These are phyloP conservation scores for Zea luxurians DNA, from an alignment of 176 grass and related monocot species.

Conservation along the genomic window DNA sequence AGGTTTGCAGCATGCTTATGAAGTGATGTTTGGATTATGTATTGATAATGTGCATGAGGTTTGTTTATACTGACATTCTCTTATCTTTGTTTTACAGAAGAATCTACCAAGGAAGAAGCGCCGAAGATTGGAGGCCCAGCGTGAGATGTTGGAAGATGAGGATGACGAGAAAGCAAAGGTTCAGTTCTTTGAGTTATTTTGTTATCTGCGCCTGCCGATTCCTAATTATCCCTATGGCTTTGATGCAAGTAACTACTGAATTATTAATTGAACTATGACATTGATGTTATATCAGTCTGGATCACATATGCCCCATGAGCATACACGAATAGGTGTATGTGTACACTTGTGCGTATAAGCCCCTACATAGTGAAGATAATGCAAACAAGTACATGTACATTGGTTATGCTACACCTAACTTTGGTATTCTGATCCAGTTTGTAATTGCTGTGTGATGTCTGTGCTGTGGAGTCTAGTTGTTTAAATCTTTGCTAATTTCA, in stretches of 20 bases:
- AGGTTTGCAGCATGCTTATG: conserved; percentile 60
- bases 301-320: no score
- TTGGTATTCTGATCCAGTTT: background rate
- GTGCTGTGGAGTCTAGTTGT: background rate
- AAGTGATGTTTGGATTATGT: background rate
- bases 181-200: conserved; percentile 36
- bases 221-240: background rate
- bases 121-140: conserved; percentile 69
- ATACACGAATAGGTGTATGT: no score
- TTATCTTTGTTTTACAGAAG: conserved; percentile 59
- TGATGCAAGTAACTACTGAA: background rate
- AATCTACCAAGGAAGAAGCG: conserved; percentile 84
- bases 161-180: conserved; percentile 53
- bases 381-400: background rate
- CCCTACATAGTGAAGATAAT: no score
- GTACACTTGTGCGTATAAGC: no score
- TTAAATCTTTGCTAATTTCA: background rate
- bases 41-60: background rate
- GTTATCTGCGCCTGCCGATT: background rate
- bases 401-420: background rate
- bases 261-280: background rate
- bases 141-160: conserved; percentile 66
- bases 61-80: conserved; percentile 30
- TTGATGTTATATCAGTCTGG: no score
- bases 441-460: background rate